Conservation (phyloP, 257 asterid genomes). For the Cruciata laevipes region DNA sequence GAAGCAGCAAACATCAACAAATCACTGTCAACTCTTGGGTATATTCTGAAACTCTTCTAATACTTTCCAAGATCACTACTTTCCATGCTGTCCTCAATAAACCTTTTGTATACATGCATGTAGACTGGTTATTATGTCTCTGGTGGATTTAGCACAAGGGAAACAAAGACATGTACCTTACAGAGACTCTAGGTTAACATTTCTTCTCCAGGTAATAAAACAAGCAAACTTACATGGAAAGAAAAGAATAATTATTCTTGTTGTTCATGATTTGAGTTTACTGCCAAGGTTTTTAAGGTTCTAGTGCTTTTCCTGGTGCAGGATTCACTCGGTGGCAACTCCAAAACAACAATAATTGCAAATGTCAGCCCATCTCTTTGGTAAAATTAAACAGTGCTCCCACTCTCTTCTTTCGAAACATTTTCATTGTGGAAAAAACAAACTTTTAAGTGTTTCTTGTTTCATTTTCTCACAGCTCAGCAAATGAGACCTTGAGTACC, state of each 20-base stretch:
- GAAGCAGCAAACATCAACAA: constrained; percentile 98
- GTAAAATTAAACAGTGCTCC: constrained; percentile 19
- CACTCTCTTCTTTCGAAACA: neutral
- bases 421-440: neutral
- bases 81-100: neutral
- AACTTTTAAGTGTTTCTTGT: neutral
- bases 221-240: neutral
- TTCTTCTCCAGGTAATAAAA: constrained; percentile 78
- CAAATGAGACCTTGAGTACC: constrained; percentile 80
- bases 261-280: neutral
- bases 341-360: constrained; percentile 90
- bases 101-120: constrained; percentile 14
- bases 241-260: neutral
- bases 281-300: neutral
- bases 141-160: constrained; percentile 78
- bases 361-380: constrained; percentile 82
- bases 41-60: constrained; percentile 5
- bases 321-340: constrained; percentile 98
- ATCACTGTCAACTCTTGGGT: constrained; percentile 97
- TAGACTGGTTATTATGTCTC: constrained; percentile 97
- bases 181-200: constrained; percentile 94
- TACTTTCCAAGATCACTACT: neutral
- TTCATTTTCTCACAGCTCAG: constrained; percentile 47
- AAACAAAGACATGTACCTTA: constrained; percentile 88
- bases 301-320: constrained; percentile 9